A percentile compares a stretch with the other conserved stretches of the same genome.
Conservation (phyloP, 2,329 filamentous ascomycete species). For the Raffaelea deltoideospora region DNA sequence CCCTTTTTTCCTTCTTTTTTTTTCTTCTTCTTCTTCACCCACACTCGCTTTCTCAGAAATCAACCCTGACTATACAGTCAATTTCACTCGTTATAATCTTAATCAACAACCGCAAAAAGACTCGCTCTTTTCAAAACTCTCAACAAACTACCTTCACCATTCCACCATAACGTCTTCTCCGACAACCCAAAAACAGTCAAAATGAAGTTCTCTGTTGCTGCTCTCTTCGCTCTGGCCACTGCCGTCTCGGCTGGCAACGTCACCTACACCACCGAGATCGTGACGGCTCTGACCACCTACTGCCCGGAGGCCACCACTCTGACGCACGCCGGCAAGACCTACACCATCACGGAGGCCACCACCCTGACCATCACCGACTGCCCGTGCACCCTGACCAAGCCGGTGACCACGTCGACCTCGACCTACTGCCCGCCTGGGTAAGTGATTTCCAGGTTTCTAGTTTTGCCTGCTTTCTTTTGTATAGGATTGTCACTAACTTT, state of each 20-base stretch:
- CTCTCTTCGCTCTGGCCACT: constrained; percentile 35
- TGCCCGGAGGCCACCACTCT: constrained; percentile 53
- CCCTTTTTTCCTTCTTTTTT: constrained; percentile 20
- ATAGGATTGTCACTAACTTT: constrained; percentile 4
- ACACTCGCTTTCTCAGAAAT: constrained; percentile 29
- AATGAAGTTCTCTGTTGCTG: constrained; percentile 48
- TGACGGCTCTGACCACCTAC: constrained; percentile 54
- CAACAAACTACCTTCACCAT: constrained; percentile 12
- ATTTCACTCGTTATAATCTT: constrained; percentile 37
- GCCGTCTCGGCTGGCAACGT: constrained; percentile 28
- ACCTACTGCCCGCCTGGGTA: constrained; percentile 33
- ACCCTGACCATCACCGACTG: constrained; percentile 51
- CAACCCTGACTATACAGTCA: constrained; percentile 41
- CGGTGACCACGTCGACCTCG: constrained; percentile 34
- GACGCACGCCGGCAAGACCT: constrained; percentile 49
- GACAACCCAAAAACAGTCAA: constrained; percentile 33
- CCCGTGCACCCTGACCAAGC: constrained; percentile 49
- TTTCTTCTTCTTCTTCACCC: constrained; percentile 28
- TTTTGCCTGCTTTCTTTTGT: constrained; percentile 1
- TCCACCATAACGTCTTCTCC: constrained; percentile 11
- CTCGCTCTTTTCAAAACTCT: constrained; percentile 15
- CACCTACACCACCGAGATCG: constrained; percentile 48
- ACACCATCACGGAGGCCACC: constrained; percentile 53
- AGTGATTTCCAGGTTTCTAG: not conserved
- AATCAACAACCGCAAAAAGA: no score